Evolutionary conservation across 2,329 filamentous ascomycete species (phyloP).

Genomic region (Cercospora sesami): DNA sequence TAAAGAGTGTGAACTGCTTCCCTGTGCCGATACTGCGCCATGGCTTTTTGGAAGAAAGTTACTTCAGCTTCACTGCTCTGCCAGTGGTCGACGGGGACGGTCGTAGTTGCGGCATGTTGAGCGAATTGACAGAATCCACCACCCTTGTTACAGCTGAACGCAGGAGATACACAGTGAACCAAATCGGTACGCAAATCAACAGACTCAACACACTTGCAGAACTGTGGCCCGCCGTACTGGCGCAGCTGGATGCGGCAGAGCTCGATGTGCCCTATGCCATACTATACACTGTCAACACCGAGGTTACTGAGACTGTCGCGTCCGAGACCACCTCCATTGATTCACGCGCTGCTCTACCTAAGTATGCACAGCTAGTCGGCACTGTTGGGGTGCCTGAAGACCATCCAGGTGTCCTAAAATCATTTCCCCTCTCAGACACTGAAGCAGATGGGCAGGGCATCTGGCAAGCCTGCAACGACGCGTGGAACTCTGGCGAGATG

Average conservation of each 20-base stretch:
- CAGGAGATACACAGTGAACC: constrained; percentile 24
- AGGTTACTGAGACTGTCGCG: constrained; percentile 17
- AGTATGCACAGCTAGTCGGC: constrained; percentile 31
- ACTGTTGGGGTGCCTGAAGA: constrained; percentile 34
- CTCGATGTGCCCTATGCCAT: constrained; percentile 34
- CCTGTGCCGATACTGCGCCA: constrained; percentile 31
- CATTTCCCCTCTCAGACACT: constrained; percentile 22
- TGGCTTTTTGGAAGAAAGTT: constrained; percentile 36
- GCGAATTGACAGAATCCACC: constrained; percentile 35
- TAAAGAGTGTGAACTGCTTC: constrained; percentile 23
- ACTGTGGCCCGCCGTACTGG: constrained; percentile 32
- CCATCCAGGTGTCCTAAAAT: constrained; percentile 31
- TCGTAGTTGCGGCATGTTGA: constrained; percentile 24
- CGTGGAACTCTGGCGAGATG: constrained; percentile 35
- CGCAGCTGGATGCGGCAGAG: constrained; percentile 21
- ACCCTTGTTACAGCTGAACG: constrained; percentile 27
- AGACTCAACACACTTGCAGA: constrained; percentile 23
- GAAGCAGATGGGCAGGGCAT: constrained; percentile 17
- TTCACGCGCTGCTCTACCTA: constrained; percentile 13
- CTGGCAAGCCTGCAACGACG: constrained; percentile 36
- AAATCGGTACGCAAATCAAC: constrained; percentile 24
- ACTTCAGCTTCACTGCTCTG: constrained; percentile 34
- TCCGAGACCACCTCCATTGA: constrained; percentile 14
- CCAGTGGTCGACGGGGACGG: constrained; percentile 33
- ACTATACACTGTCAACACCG: constrained; percentile 31